Percentiles rank a stretch among this genome's conserved stretches.
These are phyloP conservation scores for Xylaria flabelliformis DNA, from an alignment of 495 filamentous ascomycete species.

Conservation along the genomic window DNA sequence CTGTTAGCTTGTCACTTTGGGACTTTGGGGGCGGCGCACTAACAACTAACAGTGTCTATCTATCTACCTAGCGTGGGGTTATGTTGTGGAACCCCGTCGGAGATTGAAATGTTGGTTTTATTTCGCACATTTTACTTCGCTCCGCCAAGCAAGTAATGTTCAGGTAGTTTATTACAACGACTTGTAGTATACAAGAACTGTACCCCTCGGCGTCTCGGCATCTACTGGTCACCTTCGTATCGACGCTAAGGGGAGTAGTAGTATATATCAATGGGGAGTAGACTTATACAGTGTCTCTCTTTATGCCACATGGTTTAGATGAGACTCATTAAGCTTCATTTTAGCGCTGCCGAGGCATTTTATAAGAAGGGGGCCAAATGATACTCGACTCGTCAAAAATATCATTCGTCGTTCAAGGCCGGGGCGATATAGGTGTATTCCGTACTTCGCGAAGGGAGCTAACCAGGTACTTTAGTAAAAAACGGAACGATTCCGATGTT, in stretches of 20 bases:
- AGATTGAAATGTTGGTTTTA: not conserved
- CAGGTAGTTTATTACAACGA: not conserved
- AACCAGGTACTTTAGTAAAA: conserved; percentile 1
- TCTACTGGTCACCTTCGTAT: not conserved
- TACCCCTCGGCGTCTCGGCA: not conserved
- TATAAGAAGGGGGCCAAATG: not conserved
- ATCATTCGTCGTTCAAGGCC: not conserved
- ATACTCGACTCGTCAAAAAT: not conserved
- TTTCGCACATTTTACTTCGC: not conserved
- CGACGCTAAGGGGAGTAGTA: not conserved
- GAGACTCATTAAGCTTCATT: conserved; percentile 8
- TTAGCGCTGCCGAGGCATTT: not conserved
- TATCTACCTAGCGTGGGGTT: not conserved
- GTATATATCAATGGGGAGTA: not conserved
- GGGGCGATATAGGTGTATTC: not conserved
- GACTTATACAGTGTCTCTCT: not conserved
- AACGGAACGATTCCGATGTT: not conserved
- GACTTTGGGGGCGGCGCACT: not conserved
- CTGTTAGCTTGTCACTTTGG: conserved; percentile 1
- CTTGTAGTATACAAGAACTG: no score
- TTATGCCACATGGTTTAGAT: not conserved
- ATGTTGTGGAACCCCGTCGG: conserved; percentile 12
- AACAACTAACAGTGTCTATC: not conserved
- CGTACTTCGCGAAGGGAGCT: not conserved
- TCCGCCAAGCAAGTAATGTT: not conserved